Evolutionary conservation across 1,284 basidiomycete species (phyloP).

Genomic region (Inonotus hispidus): DNA sequence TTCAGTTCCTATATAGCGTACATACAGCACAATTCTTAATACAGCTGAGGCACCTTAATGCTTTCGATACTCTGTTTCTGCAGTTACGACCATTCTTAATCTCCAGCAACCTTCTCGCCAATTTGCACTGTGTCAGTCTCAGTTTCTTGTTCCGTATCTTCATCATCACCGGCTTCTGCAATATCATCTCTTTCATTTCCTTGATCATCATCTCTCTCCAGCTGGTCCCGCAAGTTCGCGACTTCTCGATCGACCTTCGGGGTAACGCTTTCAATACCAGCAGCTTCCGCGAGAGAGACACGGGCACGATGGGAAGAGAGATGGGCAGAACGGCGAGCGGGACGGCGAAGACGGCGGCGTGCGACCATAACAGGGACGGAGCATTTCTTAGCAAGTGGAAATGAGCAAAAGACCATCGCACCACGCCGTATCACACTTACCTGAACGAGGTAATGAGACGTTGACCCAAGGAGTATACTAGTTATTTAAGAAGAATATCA

Average conservation of each 20-base stretch:
- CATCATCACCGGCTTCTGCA: constrained; percentile 18
- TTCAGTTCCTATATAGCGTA: background rate
- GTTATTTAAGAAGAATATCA: background rate
- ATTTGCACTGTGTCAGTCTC: constrained; percentile 11
- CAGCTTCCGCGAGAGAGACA: constrained; percentile 81
- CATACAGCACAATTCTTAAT: background rate
- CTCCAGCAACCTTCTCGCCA: constrained; percentile 17
- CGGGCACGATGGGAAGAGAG: constrained; percentile 61
- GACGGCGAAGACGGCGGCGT: constrained; percentile 74
- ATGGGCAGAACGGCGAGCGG: constrained; percentile 57
- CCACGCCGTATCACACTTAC: constrained; percentile 30
- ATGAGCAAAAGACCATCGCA: background rate
- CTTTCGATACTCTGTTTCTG: background rate
- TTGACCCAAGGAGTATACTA: constrained; percentile 94
- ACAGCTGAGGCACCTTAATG: background rate
- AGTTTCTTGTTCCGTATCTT: constrained; percentile 15
- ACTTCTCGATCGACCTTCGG: constrained; percentile 70
- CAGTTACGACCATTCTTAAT: background rate
- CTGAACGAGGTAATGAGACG: constrained; percentile 94
- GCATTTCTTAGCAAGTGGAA: constrained; percentile 52
- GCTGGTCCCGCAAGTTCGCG: constrained; percentile 63
- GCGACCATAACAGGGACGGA: constrained; percentile 92
- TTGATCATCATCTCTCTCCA: constrained; percentile 56
- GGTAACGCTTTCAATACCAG: constrained; percentile 73
- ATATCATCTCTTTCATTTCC: constrained; percentile 34